Conservation (phyloP, 306 rosid genomes). For the Biancaea sappan region DNA sequence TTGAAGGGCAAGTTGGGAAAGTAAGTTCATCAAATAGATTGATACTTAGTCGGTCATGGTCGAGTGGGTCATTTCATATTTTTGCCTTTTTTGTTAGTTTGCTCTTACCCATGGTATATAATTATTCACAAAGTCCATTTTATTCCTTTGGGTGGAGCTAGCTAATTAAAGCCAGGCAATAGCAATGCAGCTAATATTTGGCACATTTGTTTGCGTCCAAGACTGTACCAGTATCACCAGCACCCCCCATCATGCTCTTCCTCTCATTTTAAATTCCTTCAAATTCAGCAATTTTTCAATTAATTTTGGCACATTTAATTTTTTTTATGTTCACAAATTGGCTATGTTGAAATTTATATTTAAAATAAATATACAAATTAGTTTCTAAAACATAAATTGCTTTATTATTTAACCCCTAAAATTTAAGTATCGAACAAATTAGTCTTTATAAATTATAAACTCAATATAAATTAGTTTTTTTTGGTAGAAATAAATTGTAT, state of each 20-base stretch:
- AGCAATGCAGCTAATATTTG: conserved; percentile 40
- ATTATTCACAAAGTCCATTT: too few relatives aligned
- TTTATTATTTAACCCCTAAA: too few relatives aligned
- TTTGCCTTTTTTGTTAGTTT: conserved; percentile 1
- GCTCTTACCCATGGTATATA: conserved; percentile 24
- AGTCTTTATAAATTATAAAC: too few relatives aligned
- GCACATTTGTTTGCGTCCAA: conserved; percentile 37
- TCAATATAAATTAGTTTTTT: too few relatives aligned
- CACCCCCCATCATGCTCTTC: background rate
- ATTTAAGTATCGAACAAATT: too few relatives aligned
- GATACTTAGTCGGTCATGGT: conserved; percentile 16
- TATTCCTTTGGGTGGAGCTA: background rate
- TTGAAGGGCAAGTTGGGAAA: conserved; percentile 20
- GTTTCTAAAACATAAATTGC: too few relatives aligned
- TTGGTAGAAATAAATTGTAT: too few relatives aligned
- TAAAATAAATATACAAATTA: too few relatives aligned
- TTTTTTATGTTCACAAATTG: too few relatives aligned
- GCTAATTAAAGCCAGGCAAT: conserved; percentile 8
- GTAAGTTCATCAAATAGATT: background rate
- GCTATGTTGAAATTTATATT: too few relatives aligned
- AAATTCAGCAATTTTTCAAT: too few relatives aligned
- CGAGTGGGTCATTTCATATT: conserved; percentile 24
- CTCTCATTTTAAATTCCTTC: background rate
- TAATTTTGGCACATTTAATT: too few relatives aligned
- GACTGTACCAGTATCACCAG: conserved; percentile 24